Evolutionary conservation across 129 eudicot genomes (phyloP).

Genomic region (Smallanthus sonchifolius): DNA sequence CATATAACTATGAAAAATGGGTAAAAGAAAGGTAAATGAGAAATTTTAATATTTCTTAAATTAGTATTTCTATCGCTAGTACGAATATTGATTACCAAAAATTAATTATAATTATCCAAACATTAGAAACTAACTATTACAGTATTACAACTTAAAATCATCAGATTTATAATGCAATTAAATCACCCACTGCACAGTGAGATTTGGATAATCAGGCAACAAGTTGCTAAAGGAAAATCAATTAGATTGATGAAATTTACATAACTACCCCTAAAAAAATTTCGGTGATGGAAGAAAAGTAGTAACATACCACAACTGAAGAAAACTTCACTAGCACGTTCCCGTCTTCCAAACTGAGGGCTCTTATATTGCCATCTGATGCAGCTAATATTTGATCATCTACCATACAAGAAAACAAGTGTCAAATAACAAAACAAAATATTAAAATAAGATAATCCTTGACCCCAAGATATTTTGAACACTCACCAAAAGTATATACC

Average conservation of each 20-base stretch:
- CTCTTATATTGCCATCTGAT: slow-evolving; percentile 31
- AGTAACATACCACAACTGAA: slow-evolving; percentile 29
- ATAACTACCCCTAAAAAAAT: neutral
- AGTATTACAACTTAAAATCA: neutral
- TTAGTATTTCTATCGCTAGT: neutral
- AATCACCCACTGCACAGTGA: neutral
- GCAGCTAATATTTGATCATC: slow-evolving; percentile 49
- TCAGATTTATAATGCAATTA: neutral
- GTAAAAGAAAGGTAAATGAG: too few species aligned
- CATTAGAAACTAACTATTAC: neutral
- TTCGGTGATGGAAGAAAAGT: neutral
- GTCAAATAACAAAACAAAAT: slow-evolving; percentile 2
- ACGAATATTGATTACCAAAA: neutral
- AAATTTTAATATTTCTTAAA: too few species aligned
- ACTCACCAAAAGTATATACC: slow-evolving; percentile 36
- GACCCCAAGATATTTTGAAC: neutral
- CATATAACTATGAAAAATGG: too few species aligned
- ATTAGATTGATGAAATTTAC: neutral
- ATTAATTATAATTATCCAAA: neutral
- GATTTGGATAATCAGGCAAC: neutral
- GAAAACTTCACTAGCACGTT: slow-evolving; percentile 42
- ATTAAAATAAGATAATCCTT: neutral
- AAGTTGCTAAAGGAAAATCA: neutral
- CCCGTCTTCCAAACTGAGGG: slow-evolving; percentile 39
- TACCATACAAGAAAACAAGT: slow-evolving; percentile 19